Percentiles rank a stretch among this genome's conserved stretches.
These are phyloP conservation scores for Sporothrix sp. DNA, from an alignment of 2,329 filamentous ascomycete species.

Conservation along the genomic window DNA sequence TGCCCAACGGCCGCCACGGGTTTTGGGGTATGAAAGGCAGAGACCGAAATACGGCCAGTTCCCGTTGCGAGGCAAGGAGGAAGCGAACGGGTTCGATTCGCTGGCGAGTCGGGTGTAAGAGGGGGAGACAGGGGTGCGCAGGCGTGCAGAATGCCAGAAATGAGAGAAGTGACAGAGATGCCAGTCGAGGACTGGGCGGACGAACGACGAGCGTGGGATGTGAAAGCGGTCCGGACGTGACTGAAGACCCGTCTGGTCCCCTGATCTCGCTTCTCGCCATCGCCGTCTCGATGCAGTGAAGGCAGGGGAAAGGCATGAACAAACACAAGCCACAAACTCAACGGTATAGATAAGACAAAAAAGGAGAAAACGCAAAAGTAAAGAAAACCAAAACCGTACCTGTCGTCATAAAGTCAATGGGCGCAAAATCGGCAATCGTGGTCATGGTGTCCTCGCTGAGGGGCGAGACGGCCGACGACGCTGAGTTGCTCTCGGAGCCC, in stretches of 20 bases:
- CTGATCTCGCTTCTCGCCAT: neutral
- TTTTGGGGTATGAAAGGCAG: too few relatives aligned
- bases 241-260: neutral
- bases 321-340: too few relatives aligned
- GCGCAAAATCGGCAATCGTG: constrained; percentile 36
- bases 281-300: neutral
- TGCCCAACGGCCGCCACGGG: neutral
- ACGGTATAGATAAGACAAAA: neutral
- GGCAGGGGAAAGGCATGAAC: neutral
- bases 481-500: constrained; percentile 23
- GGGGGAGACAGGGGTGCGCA: neutral
- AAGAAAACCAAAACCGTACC: constrained; percentile 30
- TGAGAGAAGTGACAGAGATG: too few relatives aligned
- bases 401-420: constrained; percentile 40
- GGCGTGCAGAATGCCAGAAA: neutral
- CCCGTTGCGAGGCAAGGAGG: neutral
- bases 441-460: constrained; percentile 30
- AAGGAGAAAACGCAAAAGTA: neutral
- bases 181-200: neutral
- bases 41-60: too few relatives aligned
- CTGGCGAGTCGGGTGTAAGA: neutral
- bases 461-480: constrained; percentile 14
- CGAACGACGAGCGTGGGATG: neutral
- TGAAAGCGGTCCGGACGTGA: neutral
- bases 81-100: neutral